phyloP scores from a whole-genome alignment of 148 eudicot genomes.

The Agrostemma githago region DNA sequence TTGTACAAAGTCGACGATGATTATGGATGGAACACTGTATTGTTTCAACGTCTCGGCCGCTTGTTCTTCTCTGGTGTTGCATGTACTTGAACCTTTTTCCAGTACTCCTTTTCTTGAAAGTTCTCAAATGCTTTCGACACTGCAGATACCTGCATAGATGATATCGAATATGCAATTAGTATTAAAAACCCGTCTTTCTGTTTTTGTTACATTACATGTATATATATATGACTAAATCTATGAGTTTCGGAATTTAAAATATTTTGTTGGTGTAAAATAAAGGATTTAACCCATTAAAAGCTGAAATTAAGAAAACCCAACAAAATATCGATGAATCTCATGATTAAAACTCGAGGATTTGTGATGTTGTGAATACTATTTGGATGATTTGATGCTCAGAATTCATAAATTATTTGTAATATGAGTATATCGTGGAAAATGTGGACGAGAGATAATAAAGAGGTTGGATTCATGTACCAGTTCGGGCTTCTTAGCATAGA shows the following conservation, averaged over 20 bases:
- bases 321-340: not conserved
- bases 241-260: too few relatives aligned
- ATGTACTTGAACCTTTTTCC: conserved; percentile 73
- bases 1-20: conserved; percentile 5
- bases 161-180: not conserved
- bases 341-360: too few relatives aligned
- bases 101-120: conserved; percentile 49
- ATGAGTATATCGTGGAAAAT: not conserved
- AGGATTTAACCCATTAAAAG: not conserved
- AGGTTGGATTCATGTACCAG: conserved; percentile 34
- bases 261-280: too few relatives aligned
- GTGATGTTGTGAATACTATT: not conserved
- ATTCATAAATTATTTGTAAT: too few relatives aligned
- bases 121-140: conserved; percentile 82
- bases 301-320: not conserved
- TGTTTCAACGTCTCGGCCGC: conserved; percentile 14
- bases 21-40: conserved; percentile 4
- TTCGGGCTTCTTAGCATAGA: conserved; percentile 74
- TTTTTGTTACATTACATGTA: too few relatives aligned
- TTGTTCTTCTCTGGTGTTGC: conserved; percentile 72
- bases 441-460: not conserved
- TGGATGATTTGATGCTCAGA: not conserved
- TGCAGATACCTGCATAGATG: conserved; percentile 49
- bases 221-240: too few relatives aligned
- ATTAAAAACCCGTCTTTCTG: too few relatives aligned